A percentile compares a stretch with the other conserved stretches of the same genome.
Evolutionary conservation across 345 rosid species (phyloP).

Genomic region (Citrus maxima): DNA sequence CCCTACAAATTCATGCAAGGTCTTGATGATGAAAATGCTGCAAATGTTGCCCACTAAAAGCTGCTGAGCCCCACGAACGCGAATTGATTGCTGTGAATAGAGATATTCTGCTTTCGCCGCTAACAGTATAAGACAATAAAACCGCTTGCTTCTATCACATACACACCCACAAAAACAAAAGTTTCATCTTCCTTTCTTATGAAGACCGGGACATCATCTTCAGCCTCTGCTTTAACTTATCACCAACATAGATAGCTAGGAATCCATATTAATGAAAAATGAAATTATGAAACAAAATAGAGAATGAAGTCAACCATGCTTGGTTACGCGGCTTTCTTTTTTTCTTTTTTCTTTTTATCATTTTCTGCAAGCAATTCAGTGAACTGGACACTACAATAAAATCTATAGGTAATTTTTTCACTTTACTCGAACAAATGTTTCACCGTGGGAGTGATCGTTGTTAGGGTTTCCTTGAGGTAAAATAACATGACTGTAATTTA

Average conservation of each 20-base stretch:
- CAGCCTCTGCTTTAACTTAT: neutral
- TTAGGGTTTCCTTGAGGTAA: neutral
- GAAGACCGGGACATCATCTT: neutral
- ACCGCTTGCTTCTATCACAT: conserved; percentile 11
- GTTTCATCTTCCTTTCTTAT: neutral
- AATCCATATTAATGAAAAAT: neutral
- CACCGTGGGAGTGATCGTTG: neutral
- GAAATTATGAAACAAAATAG: neutral
- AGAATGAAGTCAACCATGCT: neutral
- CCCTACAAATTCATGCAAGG: no score
- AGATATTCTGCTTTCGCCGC: conserved; percentile 16
- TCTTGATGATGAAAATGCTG: conserved; percentile 2
- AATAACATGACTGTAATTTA: neutral
- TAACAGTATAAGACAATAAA: conserved; percentile 22
- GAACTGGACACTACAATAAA: neutral
- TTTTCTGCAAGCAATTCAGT: neutral
- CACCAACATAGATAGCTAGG: neutral
- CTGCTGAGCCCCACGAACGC: conserved; percentile 9
- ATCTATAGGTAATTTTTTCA: neutral
- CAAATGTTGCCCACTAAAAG: conserved; percentile 14
- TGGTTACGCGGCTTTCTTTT: neutral
- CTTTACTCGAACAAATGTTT: neutral
- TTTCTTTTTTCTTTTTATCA: no score
- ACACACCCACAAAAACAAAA: neutral
- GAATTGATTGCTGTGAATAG: conserved; percentile 20